Evolutionary conservation across 108 stramenopile species (phyloP).

Genomic region (Tribonema minus): DNA sequence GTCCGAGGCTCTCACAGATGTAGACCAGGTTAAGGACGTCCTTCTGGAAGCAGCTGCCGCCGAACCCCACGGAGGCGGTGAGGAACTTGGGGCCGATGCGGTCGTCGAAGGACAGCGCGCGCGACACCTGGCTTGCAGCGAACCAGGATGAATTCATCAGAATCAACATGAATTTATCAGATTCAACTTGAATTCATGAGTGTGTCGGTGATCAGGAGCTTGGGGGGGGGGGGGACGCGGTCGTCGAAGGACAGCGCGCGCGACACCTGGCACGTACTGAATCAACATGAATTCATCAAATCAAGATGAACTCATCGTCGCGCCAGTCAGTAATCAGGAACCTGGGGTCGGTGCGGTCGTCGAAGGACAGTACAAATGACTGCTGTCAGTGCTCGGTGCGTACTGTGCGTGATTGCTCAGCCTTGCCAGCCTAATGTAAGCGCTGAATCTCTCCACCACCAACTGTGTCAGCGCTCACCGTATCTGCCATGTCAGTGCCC

Average conservation of each 20-base stretch:
- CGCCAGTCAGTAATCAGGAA: constrained; percentile 96
- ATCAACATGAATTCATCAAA: no score
- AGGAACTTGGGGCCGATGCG: constrained; percentile 97
- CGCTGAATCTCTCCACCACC: no score
- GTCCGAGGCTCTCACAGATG: constrained; percentile 93
- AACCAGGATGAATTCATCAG: no score
- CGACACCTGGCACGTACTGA: constrained; percentile 71
- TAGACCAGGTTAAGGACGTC: constrained; percentile 99
- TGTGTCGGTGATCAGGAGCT: no score
- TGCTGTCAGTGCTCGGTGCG: no score
- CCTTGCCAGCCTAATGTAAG: no score
- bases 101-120: constrained; percentile 92
- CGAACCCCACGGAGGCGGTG: constrained; percentile 94
- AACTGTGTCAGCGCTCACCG: no score
- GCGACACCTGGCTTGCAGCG: constrained; percentile 61
- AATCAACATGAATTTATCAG: no score
- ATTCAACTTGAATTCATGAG: no score
- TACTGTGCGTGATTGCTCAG: no score
- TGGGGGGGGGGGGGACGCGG: constrained; percentile 92
- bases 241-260: constrained; percentile 94
- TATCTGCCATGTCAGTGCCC: no score
- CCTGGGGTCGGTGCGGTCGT: constrained; percentile 90
- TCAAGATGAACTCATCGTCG: no score
- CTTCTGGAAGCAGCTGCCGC: constrained; percentile 98
- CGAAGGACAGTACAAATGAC: constrained; percentile 90